Conservation (phyloP, 108 stramenopile genomes). For the Licmophora abbreviata region DNA sequence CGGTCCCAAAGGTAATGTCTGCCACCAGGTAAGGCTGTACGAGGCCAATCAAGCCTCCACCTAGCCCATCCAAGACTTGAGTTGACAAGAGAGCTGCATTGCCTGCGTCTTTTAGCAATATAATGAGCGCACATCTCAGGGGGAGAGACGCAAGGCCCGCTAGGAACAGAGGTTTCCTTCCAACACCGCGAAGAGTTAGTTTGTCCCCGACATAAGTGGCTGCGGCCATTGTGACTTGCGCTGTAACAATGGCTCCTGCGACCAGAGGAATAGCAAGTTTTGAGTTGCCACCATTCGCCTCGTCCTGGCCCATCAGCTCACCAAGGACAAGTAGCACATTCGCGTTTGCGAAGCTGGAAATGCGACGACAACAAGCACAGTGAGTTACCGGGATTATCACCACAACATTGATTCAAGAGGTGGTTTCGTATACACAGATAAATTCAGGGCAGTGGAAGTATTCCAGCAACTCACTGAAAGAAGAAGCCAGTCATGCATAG, state of each 20-base stretch:
- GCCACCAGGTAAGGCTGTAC: conserved; percentile 80
- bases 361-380: too few relatives aligned
- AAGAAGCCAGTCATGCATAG: conserved; percentile 82
- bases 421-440: too few relatives aligned
- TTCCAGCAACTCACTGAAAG: too few relatives aligned
- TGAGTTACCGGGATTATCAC: too few relatives aligned
- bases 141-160: conserved; percentile 67
- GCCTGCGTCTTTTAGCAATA: conserved; percentile 74
- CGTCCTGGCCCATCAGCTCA: conserved; percentile 80
- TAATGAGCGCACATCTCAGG: conserved; percentile 75
- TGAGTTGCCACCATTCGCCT: conserved; percentile 56
- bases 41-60: conserved; percentile 74
- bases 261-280: conserved; percentile 72
- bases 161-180: conserved; percentile 72
- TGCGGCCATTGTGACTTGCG: conserved; percentile 72
- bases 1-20: conserved; percentile 82
- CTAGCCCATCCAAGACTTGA: conserved; percentile 81
- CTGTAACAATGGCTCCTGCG: conserved; percentile 78
- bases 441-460: too few relatives aligned
- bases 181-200: conserved; percentile 52
- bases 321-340: conserved; percentile 82
- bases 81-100: conserved; percentile 64
- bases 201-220: conserved; percentile 58
- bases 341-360: conserved; percentile 87
- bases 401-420: too few relatives aligned